A percentile compares a stretch with the other conserved stretches of the same genome.
Conservation (phyloP, 2,329 filamentous ascomycete species). For the Colletotrichum endophyticum region DNA sequence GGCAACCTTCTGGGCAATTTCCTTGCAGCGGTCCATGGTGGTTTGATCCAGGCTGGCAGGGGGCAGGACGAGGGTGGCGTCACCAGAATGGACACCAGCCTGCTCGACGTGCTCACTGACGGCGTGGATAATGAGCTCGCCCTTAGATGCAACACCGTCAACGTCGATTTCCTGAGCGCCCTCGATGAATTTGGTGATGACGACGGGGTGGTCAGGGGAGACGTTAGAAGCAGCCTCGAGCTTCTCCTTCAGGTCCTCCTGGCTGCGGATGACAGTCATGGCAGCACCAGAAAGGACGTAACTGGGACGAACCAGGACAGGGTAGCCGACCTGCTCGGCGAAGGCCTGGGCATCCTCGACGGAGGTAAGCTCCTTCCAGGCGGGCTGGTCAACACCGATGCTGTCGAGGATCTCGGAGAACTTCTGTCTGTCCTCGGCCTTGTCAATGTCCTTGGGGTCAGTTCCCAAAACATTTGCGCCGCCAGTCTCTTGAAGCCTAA, state of each 20-base stretch:
- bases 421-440: slow-evolving; percentile 96
- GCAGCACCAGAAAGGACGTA: slow-evolving; percentile 98
- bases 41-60: slow-evolving; percentile 78
- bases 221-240: slow-evolving; percentile 88
- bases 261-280: slow-evolving; percentile 94
- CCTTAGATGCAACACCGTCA: slow-evolving; percentile 86
- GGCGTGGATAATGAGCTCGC: slow-evolving; percentile 88
- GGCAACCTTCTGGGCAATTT: slow-evolving; percentile 94
- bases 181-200: slow-evolving; percentile 98
- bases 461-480: slow-evolving; percentile 92
- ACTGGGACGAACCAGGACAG: slow-evolving; percentile 90
- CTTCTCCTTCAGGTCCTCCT: slow-evolving; percentile 92
- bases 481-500: slow-evolving; percentile 82
- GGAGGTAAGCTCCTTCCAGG: slow-evolving; percentile 96
- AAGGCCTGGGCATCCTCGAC: slow-evolving; percentile 88
- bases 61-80: slow-evolving; percentile 92
- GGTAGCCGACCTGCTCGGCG: slow-evolving; percentile 84
- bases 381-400: slow-evolving; percentile 95
- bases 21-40: slow-evolving; percentile 88
- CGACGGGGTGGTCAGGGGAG: slow-evolving; percentile 95
- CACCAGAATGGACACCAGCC: slow-evolving; percentile 96
- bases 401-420: slow-evolving; percentile 97
- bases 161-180: slow-evolving; percentile 96
- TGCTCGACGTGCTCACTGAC: slow-evolving; percentile 96
- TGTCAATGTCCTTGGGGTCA: slow-evolving; percentile 93